Evolutionary conservation across 1,139 yeast genomes (phyloP).

Genomic region (Scheffersomyces stambukii): DNA sequence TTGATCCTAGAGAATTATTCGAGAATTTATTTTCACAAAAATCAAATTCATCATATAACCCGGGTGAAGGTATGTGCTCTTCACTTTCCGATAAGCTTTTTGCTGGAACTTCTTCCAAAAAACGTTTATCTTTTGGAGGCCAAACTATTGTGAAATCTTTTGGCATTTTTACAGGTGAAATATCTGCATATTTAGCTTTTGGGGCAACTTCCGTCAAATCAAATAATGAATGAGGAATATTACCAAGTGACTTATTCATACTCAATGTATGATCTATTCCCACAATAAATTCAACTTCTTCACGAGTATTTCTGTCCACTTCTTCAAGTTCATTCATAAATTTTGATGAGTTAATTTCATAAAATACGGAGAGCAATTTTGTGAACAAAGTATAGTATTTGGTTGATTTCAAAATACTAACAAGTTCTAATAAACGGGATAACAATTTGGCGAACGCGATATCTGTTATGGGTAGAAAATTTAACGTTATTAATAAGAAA

Average conservation of each 20-base stretch:
- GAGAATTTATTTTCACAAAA: too few relatives aligned
- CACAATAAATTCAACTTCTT: slow-evolving; percentile 30
- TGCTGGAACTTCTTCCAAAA: too few relatives aligned
- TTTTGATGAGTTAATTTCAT: slow-evolving; percentile 25
- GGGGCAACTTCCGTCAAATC: slow-evolving; percentile 29
- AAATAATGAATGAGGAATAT: slow-evolving; percentile 14
- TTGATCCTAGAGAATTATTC: too few relatives aligned
- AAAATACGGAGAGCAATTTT: slow-evolving; percentile 23
- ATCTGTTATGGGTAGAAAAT: slow-evolving; percentile 33
- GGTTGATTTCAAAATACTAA: slow-evolving; percentile 30
- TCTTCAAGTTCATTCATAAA: slow-evolving; percentile 25
- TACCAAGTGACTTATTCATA: slow-evolving; percentile 12
- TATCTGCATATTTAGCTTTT: slow-evolving; percentile 10
- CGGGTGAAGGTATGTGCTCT: too few relatives aligned
- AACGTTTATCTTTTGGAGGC: slow-evolving; percentile 18
- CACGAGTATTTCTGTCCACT: slow-evolving; percentile 21
- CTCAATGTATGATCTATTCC: slow-evolving; percentile 27
- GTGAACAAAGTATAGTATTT: slow-evolving; percentile 22
- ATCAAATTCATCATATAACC: too few relatives aligned
- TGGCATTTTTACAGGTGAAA: slow-evolving; percentile 28
- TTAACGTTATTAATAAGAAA: slow-evolving; percentile 23
- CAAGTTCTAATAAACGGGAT: slow-evolving; percentile 28
- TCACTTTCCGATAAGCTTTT: too few relatives aligned
- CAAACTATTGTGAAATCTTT: slow-evolving; percentile 38
- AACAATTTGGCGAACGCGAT: slow-evolving; percentile 25